Percentiles rank a stretch among this genome's conserved stretches.
These are phyloP conservation scores for Coemansia furcata DNA, from an alignment of 192 early-diverging fungal species.

Conservation along the genomic window DNA sequence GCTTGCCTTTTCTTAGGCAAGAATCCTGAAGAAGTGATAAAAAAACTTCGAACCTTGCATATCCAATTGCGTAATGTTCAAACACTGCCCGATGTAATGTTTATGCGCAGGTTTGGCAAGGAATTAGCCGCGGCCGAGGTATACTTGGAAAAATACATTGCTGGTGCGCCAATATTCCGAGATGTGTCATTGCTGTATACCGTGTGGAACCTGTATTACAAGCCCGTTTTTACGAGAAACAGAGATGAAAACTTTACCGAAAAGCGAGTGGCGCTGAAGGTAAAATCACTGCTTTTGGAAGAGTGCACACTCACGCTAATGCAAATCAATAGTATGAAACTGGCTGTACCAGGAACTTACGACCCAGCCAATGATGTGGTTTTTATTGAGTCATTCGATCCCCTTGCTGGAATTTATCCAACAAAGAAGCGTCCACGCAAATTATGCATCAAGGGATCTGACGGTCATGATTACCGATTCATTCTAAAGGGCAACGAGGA, in stretches of 20 bases:
- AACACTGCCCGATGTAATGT: constrained; percentile 88
- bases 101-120: constrained; percentile 90
- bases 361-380: constrained; percentile 81
- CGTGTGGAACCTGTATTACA: constrained; percentile 92
- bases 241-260: neutral
- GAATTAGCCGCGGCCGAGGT: constrained; percentile 89
- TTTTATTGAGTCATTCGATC: constrained; percentile 82
- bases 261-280: neutral
- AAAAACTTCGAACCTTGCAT: constrained; percentile 80
- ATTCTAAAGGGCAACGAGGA: constrained; percentile 98
- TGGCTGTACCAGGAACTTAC: constrained; percentile 89
- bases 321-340: constrained; percentile 78
- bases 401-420: constrained; percentile 77
- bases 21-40: constrained; percentile 88
- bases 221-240: neutral
- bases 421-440: constrained; percentile 93
- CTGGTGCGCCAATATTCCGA: constrained; percentile 56
- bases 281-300: neutral
- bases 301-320: constrained; percentile 81
- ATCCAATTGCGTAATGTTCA: constrained; percentile 75
- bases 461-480: constrained; percentile 87
- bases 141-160: constrained; percentile 74
- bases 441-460: constrained; percentile 79
- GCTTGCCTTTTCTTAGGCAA: constrained; percentile 74
- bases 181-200: constrained; percentile 84